Evolutionary conservation across 306 rosid genomes (phyloP), one percentile per base, ranked within the genome.

Genomic region (Canavalia ensiformis): DNA sequence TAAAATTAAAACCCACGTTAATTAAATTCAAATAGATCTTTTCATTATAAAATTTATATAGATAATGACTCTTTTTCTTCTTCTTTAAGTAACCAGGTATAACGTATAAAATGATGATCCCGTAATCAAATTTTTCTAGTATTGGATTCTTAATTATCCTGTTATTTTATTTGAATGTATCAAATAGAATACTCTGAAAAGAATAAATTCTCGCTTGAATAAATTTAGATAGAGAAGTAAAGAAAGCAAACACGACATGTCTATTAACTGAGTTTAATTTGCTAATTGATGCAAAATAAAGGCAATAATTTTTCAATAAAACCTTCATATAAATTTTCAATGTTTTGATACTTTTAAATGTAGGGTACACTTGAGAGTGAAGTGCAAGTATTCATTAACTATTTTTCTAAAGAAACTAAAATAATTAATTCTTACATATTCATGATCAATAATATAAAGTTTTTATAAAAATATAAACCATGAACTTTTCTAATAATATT

Each of bases 11-110:
- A 67, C 52, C 7, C 13, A 66, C 7, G 34, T 18, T 18, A 18
- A 18, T n/a, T 51, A 35, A n/a, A 6, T 72, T 73, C 66, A 56
- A 74, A 25, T 70, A 33, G 39, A 33, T 51, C 58, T 10, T 67
- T 64, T 11, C 31, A 35, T 37, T 34, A 46, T 35, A 13, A 64
- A 37, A 35, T 1, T 63, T 34, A 31, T 34, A 34, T 33, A 62
- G 4, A 10, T 62, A 62, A 58, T 30, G 34, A 7, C 35, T 4
- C 8, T 31, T 29, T 29, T 2, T 68, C 29, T 45, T 18, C 25
- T 18, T 18, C 25, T 18, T 18, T 18, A 18, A 46, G 74, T 49
- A 69, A 31, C 5, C 46, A 1, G 25, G 25, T 18, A 18, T 18
- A 18, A 18, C 25, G 25, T 18, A 18, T 18, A 64, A 33, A 50